Conservation (phyloP, 2,329 filamentous ascomycete genomes). For the Colletotrichum phormii region DNA sequence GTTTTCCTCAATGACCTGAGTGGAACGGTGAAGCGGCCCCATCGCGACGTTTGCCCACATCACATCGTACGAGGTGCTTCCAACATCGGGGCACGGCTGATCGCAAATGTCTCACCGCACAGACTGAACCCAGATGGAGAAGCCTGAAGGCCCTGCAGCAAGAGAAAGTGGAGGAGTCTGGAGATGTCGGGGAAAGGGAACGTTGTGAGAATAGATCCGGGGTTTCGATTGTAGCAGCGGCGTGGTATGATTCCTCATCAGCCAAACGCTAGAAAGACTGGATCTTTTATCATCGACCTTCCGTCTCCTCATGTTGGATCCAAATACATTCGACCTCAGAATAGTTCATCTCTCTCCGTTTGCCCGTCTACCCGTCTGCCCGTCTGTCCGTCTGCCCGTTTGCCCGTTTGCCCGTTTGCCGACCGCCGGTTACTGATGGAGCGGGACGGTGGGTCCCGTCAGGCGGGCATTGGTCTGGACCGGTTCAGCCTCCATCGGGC, state of each 20-base stretch:
- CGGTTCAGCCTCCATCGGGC: neutral
- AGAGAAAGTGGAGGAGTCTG: neutral
- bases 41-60: neutral
- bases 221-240: too few species aligned
- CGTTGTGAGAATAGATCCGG: neutral
- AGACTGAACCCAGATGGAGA: neutral
- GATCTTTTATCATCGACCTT: too few species aligned
- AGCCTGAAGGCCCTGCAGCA: neutral
- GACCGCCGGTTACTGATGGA: constrained; percentile 20
- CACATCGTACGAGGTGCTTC: constrained; percentile 25
- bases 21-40: neutral
- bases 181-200: neutral
- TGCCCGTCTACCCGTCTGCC: too few species aligned
- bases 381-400: neutral
- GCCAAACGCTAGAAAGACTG: too few species aligned
- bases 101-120: neutral
- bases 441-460: neutral
- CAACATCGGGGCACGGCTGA: neutral
- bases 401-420: neutral
- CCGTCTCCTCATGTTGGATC: too few species aligned
- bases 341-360: too few species aligned
- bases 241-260: too few species aligned
- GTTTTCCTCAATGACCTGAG: neutral
- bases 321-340: too few species aligned
- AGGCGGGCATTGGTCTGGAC: neutral